Base-by-base conservation (phyloP, 2,329 filamentous ascomycete genomes). In the Basipetospora chlamydospora region DNA sequence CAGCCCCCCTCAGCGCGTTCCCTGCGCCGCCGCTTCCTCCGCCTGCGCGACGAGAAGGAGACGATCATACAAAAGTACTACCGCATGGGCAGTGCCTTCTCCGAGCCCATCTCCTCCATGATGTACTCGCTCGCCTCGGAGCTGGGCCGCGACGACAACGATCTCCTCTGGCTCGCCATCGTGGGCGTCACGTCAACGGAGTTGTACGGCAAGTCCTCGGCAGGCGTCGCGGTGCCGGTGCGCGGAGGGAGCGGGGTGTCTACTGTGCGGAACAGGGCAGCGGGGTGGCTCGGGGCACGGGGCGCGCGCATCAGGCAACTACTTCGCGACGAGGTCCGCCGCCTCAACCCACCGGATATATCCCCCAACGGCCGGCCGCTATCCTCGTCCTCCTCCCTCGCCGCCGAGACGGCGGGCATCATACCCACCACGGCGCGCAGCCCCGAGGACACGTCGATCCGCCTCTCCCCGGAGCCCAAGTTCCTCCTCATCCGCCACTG, bases 141-240 rank as follows among this genome's bases (percentile, higher is more conserved):
- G 51, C 73, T 98, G 6, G 90, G 90, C 43, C 80, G 87, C 37
- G 90, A 96, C 64, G 88, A 96, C 55, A 98, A 96, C 49, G 87
- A 98, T 49, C 66, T 96, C 16, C 67, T 98, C 11, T 98, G 90
- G 90, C 70, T 94, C 40, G 77, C 86, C 5, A 94, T 96, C 49
- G 84, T 98, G 18, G 90, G 90, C 5, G 84, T 94, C 25, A 86
- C 82, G n/a, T 93, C 86, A 12, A 78, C 93, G 58, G 87, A 95
- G 53, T 69, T 95, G 1, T 93, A 90, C 45, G 87, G 87, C 12
- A 77, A 84, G 39, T 88, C 84, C 15, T 84, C 82, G 30, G 79
- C 82, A 10, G 85, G 85, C 17, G 67, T 90, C 21, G 79, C 81
- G 13, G 67, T 75, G 2, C 63, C 70, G 1, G 61, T 70, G 11